phyloP scores from a whole-genome alignment of 108 stramenopile genomes.

The Discostella pseudostelligera region DNA sequence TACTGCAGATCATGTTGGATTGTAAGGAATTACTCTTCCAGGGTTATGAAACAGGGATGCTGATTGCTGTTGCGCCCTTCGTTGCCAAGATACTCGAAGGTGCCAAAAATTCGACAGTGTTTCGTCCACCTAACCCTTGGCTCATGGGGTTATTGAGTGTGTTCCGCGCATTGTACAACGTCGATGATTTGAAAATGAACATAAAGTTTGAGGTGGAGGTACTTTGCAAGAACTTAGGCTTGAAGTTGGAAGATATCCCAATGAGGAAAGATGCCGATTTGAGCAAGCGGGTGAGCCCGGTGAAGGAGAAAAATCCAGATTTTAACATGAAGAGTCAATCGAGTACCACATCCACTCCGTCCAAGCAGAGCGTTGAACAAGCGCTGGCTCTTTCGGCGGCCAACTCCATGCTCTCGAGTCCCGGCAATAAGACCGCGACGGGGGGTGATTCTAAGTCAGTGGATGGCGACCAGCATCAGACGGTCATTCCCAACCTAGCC shows the following conservation, averaged over 20 bases:
- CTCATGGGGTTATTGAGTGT: constrained; percentile 95
- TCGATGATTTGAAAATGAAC: constrained; percentile 98
- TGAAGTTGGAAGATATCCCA: constrained; percentile 92
- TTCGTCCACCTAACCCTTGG: constrained; percentile 99
- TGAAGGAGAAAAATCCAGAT: constrained; percentile 95
- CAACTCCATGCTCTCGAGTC: constrained; percentile 43
- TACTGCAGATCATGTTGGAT: constrained; percentile 95
- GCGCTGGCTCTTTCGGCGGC: constrained; percentile 31
- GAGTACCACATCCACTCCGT: constrained; percentile 34
- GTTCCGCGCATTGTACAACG: constrained; percentile 91
- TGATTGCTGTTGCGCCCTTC: constrained; percentile 98
- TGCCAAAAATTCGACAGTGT: constrained; percentile 89
- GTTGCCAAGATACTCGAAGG: constrained; percentile 98
- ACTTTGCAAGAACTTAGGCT: constrained; percentile 94
- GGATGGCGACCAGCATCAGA: constrained; percentile 68
- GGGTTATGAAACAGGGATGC: constrained; percentile 96
- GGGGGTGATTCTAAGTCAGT: constrained; percentile 48
- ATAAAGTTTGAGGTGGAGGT: constrained; percentile 99
- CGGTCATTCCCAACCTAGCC: constrained; percentile 96
- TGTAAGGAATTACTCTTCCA: constrained; percentile 96
- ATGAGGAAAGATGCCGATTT: constrained; percentile 62
- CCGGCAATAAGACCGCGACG: constrained; percentile 46
- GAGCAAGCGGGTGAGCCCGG: constrained; percentile 74
- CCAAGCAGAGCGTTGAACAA: constrained; percentile 35
- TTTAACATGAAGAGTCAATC: constrained; percentile 87